These are phyloP conservation scores for Aspergillus funiculosus DNA, from an alignment of 495 filamentous ascomycete species.

Conservation along the genomic window DNA sequence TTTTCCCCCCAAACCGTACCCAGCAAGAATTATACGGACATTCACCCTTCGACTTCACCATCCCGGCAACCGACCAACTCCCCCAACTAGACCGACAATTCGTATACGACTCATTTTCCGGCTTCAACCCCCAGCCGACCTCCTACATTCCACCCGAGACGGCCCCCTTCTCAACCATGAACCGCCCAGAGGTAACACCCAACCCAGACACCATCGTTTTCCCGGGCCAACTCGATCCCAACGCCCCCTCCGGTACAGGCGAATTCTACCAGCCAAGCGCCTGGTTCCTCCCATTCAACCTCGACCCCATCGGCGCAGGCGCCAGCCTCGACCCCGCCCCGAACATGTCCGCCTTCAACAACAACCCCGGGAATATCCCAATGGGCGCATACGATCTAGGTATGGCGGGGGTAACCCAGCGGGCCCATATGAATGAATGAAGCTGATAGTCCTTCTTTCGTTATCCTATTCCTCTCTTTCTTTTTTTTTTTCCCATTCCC, in stretches of 20 bases:
- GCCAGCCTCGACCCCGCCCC: slow-evolving; percentile 20
- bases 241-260: slow-evolving; percentile 36
- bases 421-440: slow-evolving; percentile 9
- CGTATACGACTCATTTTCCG: slow-evolving; percentile 70
- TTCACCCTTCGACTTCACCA: slow-evolving; percentile 35
- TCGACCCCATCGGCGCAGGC: slow-evolving; percentile 53
- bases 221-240: slow-evolving; percentile 35
- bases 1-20: slow-evolving; percentile 28
- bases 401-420: slow-evolving; percentile 20
- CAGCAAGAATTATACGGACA: slow-evolving; percentile 33
- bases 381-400: slow-evolving; percentile 31
- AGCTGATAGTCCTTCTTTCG: too few relatives aligned
- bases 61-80: slow-evolving; percentile 39
- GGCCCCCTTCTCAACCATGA: slow-evolving; percentile 26
- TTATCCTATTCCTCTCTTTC: neutral
- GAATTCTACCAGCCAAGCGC: slow-evolving; percentile 58
- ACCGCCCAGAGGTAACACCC: slow-evolving; percentile 16
- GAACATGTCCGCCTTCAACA: slow-evolving; percentile 25
- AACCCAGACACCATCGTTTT: slow-evolving; percentile 27
- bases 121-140: slow-evolving; percentile 45
- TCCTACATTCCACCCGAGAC: slow-evolving; percentile 30
- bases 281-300: slow-evolving; percentile 95
- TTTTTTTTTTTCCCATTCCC: neutral
- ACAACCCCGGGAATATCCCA: slow-evolving; percentile 21
- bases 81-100: slow-evolving; percentile 71